phyloP scores from a whole-genome alignment of 1,284 basidiomycete genomes.

The Cutaneotrichosporon dermatis region DNA sequence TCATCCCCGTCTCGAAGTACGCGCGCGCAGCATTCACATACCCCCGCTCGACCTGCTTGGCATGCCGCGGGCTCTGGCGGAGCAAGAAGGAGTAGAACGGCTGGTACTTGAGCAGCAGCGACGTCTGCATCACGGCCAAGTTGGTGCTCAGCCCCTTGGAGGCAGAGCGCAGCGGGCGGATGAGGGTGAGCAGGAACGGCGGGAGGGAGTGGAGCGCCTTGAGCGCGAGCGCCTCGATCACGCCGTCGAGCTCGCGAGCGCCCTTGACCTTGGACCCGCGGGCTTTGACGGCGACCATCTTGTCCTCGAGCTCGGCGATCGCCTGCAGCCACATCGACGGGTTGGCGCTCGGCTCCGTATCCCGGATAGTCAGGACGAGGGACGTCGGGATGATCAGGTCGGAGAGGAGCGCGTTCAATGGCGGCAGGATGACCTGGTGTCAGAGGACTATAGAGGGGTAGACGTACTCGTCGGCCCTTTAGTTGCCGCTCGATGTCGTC shows the following conservation, averaged over 20 bases:
- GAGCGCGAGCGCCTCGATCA: constrained; percentile 78
- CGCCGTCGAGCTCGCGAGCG: constrained; percentile 71
- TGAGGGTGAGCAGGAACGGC: constrained; percentile 74
- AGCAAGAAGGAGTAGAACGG: constrained; percentile 81
- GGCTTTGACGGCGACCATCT: constrained; percentile 63
- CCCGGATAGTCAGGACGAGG: constrained; percentile 73
- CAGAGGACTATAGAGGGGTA: too few relatives aligned
- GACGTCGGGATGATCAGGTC: constrained; percentile 78
- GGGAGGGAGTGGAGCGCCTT: constrained; percentile 83
- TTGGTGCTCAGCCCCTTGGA: constrained; percentile 68
- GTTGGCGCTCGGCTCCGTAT: constrained; percentile 63
- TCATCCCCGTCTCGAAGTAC: constrained; percentile 94
- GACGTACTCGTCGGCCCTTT: constrained; percentile 63
- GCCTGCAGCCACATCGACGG: constrained; percentile 74
- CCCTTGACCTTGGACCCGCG: constrained; percentile 68
- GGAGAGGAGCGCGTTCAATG: constrained; percentile 71
- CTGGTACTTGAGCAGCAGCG: constrained; percentile 77
- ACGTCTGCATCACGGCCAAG: constrained; percentile 86
- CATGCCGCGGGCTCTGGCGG: constrained; percentile 73
- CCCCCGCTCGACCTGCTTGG: constrained; percentile 81
- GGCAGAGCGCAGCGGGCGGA: constrained; percentile 75
- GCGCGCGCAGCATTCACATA: constrained; percentile 79
- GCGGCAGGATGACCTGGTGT: constrained; percentile 64
- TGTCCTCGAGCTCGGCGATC: constrained; percentile 72
- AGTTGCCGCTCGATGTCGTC: constrained; percentile 82